Evolutionary conservation across 129 eudicot genomes (phyloP), one percentile per base, ranked within the genome.

Genomic region (Solidago caesia): DNA sequence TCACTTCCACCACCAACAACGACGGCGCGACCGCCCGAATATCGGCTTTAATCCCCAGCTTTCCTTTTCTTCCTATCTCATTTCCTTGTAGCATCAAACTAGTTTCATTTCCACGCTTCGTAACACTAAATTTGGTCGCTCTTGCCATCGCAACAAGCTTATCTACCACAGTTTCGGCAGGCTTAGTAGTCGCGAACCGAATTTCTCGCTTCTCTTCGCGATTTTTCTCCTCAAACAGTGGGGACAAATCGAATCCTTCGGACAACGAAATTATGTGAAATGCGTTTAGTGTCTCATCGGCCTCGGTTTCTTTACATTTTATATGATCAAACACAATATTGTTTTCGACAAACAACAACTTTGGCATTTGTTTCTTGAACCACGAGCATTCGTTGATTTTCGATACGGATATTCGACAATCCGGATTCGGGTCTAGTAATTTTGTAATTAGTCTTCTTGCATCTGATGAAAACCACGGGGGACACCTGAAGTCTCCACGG

Each of bases 201-300:
- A 93, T 26, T 77, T 88, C 91, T 21, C 83, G 78, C 29, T 72
- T 88, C 61, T 85, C 92, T 29, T 62, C 85, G 74, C 75, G 78
- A 68, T 71, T 85, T 78, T 84, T 83, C 89, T 90, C 96, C 64
- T 90, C 96, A n/a, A 93, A 93, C 58, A 93, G 82, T n/a, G 96
- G 91, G 3, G 98, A 90, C 51, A 93, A 68, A 79, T 93, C 87
- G 16, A 93, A 90, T 33, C 98, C 98, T 74, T 88, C 81, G 0
- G 98, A 94, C 46, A 94, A 55, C 0, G 97, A 90, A 21, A 94
- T 94, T 53, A 94, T 90, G 47, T 94, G 98, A 69, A 94, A 94
- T 14, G 98, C 98, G 39, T 90, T 94, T 71, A 94, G 0, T 33
- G 39, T 33, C 39, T 33, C 39, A 33, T 33, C 39, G 39, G 75